Base-by-base conservation (phyloP, 352 stramenopile species). In the Pythium dissimile region DNA sequence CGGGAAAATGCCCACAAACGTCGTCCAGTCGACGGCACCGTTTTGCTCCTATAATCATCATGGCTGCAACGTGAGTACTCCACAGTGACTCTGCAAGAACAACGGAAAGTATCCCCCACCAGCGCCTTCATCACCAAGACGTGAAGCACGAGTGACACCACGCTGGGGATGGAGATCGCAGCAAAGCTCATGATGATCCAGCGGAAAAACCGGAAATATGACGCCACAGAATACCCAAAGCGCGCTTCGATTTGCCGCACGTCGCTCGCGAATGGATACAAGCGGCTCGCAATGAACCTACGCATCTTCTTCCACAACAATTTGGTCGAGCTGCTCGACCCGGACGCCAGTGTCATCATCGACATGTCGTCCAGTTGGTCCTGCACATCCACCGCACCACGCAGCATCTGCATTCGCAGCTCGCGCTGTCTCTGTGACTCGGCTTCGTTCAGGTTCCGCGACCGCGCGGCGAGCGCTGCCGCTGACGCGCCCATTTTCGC, bases 131-230 rank as follows among this genome's bases (percentile, higher is more conserved):
- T 55, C 23, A 69, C 62, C 6, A 73, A 34, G 28, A 89, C 55
- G 32, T 93, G 83, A 0, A 84, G 41, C 24, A 85, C 57, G 30
- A 89, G 64, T 6, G 78, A 72, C n/a, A 83, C 68, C 10, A 80
- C 38, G 13, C 71, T 72, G 3, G 80, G 71, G 7, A 86, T 55
- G 0, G 71, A 70, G n/a, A 90, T 68, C 1, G 72, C 52, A 13
- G 84, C 73, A 52, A 87, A 89, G 39, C 77, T 88, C 58, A 80
- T 71, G 46, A 91, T 85, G 49, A 94, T 84, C 82, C 82, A 94
- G 4, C 71, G 65, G 24, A 84, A 87, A 59, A 94, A 92, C 1
- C 72, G 65, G 43, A 92, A 94, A 44, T 94, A 94, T 15, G 84
- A 83, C 15, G 80, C 80, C 16, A 94, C 84, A 2, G 80, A 89